Conservation (phyloP, 495 filamentous ascomycete species). For the Aspergillus leporis region DNA sequence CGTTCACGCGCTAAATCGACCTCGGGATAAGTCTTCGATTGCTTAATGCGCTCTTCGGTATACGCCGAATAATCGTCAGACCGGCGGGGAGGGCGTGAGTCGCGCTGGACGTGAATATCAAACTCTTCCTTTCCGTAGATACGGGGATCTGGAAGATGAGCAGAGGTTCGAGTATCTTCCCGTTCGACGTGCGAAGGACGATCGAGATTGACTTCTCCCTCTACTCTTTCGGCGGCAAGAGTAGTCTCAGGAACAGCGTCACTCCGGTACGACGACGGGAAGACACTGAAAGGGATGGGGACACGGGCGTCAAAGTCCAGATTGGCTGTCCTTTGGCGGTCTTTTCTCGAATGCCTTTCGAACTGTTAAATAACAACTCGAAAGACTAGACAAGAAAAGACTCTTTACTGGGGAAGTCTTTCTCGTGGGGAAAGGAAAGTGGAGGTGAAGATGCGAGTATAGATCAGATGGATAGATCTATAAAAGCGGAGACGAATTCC, state of each 20-base stretch:
- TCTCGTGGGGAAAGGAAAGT: constrained; percentile 29
- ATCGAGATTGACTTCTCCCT: constrained; percentile 86
- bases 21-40: constrained; percentile 35
- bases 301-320: constrained; percentile 99
- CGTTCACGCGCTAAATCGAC: constrained; percentile 58
- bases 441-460: constrained; percentile 19
- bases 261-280: constrained; percentile 96
- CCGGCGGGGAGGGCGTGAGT: constrained; percentile 26
- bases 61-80: constrained; percentile 20
- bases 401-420: constrained; percentile 48
- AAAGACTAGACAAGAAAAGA: constrained; percentile 96
- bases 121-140: constrained; percentile 80
- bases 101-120: constrained; percentile 68
- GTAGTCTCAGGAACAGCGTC: constrained; percentile 82
- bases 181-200: constrained; percentile 79
- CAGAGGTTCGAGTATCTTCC: constrained; percentile 79
- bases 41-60: constrained; percentile 15
- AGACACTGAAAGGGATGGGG: constrained; percentile 99
- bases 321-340: constrained; percentile 84
- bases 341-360: constrained; percentile 94
- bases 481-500: constrained; percentile 20
- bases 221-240: constrained; percentile 68
- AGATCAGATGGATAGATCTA: constrained; percentile 26
- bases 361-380: constrained; percentile 69
- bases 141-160: constrained; percentile 65